Conservation (phyloP, 768 basidiomycete genomes). For the Hygrocybe coccinea region DNA sequence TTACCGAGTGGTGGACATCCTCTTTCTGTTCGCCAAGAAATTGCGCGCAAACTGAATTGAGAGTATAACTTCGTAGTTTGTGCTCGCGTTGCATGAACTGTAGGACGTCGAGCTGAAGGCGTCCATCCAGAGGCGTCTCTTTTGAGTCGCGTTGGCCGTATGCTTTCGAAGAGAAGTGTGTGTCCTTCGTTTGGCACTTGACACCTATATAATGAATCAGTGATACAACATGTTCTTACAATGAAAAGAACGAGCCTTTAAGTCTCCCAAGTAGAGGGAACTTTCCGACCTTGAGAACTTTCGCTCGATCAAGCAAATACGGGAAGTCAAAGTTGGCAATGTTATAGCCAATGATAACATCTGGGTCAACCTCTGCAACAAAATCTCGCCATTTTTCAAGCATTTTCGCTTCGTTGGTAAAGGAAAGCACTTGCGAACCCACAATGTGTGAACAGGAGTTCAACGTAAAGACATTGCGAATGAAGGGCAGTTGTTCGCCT, state of each 20-base stretch:
- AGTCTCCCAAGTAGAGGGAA: slow-evolving; percentile 78
- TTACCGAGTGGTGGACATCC: slow-evolving; percentile 97
- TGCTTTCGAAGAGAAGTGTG: slow-evolving; percentile 97
- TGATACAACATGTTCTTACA: slow-evolving; percentile 2
- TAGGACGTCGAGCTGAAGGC: slow-evolving; percentile 90
- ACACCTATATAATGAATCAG: slow-evolving; percentile 42
- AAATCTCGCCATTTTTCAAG: slow-evolving; percentile 87
- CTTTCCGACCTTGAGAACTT: slow-evolving; percentile 60
- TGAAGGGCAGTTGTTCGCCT: slow-evolving; percentile 92
- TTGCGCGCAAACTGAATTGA: slow-evolving; percentile 96
- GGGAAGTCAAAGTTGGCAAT: slow-evolving; percentile 93
- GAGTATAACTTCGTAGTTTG: slow-evolving; percentile 93
- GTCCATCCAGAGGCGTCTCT: slow-evolving; percentile 84
- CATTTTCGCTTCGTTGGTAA: slow-evolving; percentile 67
- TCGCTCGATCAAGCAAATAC: slow-evolving; percentile 90
- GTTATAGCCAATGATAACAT: slow-evolving; percentile 96
- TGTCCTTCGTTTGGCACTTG: slow-evolving; percentile 79
- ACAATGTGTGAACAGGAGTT: slow-evolving; percentile 94
- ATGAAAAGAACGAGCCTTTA: slow-evolving; percentile 44
- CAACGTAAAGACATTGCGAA: slow-evolving; percentile 94
- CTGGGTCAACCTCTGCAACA: slow-evolving; percentile 85
- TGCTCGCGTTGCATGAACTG: slow-evolving; percentile 99
- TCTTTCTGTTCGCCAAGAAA: slow-evolving; percentile 99
- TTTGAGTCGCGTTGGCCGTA: slow-evolving; percentile 97
- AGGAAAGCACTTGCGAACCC: slow-evolving; percentile 92